Evolutionary conservation across 73 alveolate species (phyloP).

Genomic region (Paramecium sonneborni): DNA sequence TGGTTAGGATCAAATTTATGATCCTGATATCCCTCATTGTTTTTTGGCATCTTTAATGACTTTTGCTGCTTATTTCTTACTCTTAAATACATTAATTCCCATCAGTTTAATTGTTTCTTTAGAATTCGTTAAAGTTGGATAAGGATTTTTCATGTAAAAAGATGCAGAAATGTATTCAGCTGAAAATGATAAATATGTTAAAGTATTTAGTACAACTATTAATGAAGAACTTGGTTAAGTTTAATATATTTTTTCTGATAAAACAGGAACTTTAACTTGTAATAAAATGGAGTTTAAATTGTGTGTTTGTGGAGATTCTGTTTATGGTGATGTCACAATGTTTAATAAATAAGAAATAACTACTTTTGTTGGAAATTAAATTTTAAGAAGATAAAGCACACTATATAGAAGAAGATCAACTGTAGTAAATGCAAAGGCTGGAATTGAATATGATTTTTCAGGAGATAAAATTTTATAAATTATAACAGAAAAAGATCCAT

Average conservation of each 20-base stretch:
- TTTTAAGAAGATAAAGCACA: slow-evolving; percentile 47
- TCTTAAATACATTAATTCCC: slow-evolving; percentile 96
- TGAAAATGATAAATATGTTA: slow-evolving; percentile 72
- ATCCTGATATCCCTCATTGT: slow-evolving; percentile 62
- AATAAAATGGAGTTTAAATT: slow-evolving; percentile 79
- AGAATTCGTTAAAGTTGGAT: slow-evolving; percentile 93
- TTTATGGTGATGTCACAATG: slow-evolving; percentile 64
- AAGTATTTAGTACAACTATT: slow-evolving; percentile 66
- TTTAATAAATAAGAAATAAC: slow-evolving; percentile 6
- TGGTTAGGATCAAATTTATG: slow-evolving; percentile 25
- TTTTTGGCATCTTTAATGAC: slow-evolving; percentile 73
- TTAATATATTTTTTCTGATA: slow-evolving; percentile 75
- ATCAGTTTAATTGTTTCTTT: slow-evolving; percentile 93
- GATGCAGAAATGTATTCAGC: slow-evolving; percentile 86
- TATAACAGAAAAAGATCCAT: background rate
- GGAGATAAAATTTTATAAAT: background rate
- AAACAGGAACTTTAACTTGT: slow-evolving; percentile 84
- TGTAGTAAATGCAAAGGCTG: slow-evolving; percentile 63
- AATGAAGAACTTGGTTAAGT: slow-evolving; percentile 84
- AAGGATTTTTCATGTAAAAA: slow-evolving; percentile 80
- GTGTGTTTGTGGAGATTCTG: slow-evolving; percentile 56
- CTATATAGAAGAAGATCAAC: slow-evolving; percentile 17
- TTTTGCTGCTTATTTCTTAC: slow-evolving; percentile 91
- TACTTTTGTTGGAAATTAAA: slow-evolving; percentile 42
- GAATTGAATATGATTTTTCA: slow-evolving; percentile 48